Conservation (phyloP, 768 basidiomycete genomes). For the Neoboletus subvelutipes region DNA sequence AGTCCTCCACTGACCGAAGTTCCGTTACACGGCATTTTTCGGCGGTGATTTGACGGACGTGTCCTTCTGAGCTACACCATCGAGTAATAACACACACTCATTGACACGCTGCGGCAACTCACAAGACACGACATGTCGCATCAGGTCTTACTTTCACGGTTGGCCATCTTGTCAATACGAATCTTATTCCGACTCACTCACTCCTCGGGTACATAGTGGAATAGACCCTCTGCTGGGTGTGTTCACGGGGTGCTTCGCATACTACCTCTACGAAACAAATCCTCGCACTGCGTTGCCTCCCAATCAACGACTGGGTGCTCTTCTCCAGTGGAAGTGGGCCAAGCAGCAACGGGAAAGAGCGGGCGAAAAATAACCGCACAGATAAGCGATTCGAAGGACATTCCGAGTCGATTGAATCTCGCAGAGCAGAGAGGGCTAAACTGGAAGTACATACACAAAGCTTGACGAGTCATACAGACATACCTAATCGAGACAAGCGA, state of each 20-base stretch:
- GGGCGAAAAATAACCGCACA: neutral
- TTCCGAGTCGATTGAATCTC: neutral
- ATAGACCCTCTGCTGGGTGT: slow-evolving; percentile 74
- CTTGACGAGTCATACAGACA: no score
- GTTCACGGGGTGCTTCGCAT: slow-evolving; percentile 77
- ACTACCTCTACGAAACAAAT: slow-evolving; percentile 76
- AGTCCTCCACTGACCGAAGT: slow-evolving; percentile 21
- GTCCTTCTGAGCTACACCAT: neutral
- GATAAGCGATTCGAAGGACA: neutral
- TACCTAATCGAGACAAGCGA: neutral
- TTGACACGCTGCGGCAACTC: neutral
- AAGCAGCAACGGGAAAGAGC: slow-evolving; percentile 34
- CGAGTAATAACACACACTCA: neutral
- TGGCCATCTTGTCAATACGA: slow-evolving; percentile 3
- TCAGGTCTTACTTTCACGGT: slow-evolving; percentile 37
- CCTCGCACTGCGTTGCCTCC: slow-evolving; percentile 65
- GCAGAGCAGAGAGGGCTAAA: no score
- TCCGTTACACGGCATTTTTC: slow-evolving; percentile 28
- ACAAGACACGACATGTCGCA: slow-evolving; percentile 39
- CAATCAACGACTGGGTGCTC: slow-evolving; percentile 52
- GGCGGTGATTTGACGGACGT: slow-evolving; percentile 18
- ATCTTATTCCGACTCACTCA: slow-evolving; percentile 2
- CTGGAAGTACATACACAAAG: no score
- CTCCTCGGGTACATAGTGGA: slow-evolving; percentile 43
- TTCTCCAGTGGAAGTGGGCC: slow-evolving; percentile 68